Conservation (phyloP, 192 early-diverging fungal genomes). For the Coemansia sp. region DNA sequence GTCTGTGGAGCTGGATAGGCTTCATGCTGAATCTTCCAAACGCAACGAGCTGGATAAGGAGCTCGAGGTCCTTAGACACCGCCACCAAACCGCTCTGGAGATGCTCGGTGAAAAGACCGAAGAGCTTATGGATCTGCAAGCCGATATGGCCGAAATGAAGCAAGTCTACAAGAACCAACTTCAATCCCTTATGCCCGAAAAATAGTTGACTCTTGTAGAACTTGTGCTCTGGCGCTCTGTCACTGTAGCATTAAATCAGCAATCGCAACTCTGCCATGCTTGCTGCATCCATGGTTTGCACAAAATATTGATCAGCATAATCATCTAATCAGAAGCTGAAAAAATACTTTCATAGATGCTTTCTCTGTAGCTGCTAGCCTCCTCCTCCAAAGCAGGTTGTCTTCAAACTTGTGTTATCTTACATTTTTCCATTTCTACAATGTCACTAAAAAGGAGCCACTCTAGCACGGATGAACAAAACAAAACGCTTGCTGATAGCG, state of each 20-base stretch:
- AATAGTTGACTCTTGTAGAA: no score
- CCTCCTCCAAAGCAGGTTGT: no score
- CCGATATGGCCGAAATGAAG: slow-evolving; percentile 78
- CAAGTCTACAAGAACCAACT: slow-evolving; percentile 70
- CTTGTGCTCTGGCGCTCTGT: no score
- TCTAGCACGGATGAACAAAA: slow-evolving; percentile 11
- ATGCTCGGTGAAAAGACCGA: slow-evolving; percentile 90
- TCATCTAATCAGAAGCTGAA: no score
- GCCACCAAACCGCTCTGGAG: slow-evolving; percentile 69
- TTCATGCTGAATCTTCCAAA: slow-evolving; percentile 33
- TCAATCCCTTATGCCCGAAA: slow-evolving; percentile 55
- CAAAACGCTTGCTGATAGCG: slow-evolving; percentile 25
- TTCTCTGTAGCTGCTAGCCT: no score
- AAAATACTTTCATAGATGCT: no score
- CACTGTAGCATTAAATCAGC: no score
- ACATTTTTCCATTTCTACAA: no score
- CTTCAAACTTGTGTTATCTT: no score
- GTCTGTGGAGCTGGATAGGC: slow-evolving; percentile 63
- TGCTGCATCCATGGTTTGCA: no score
- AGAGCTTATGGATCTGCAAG: slow-evolving; percentile 74
- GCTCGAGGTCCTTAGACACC: slow-evolving; percentile 58
- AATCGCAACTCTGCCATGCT: no score
- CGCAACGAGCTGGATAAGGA: slow-evolving; percentile 50
- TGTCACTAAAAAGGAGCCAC: background rate
- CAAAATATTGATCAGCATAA: no score